Conservation (phyloP, 148 eudicot species). For the Chenopodium album region DNA sequence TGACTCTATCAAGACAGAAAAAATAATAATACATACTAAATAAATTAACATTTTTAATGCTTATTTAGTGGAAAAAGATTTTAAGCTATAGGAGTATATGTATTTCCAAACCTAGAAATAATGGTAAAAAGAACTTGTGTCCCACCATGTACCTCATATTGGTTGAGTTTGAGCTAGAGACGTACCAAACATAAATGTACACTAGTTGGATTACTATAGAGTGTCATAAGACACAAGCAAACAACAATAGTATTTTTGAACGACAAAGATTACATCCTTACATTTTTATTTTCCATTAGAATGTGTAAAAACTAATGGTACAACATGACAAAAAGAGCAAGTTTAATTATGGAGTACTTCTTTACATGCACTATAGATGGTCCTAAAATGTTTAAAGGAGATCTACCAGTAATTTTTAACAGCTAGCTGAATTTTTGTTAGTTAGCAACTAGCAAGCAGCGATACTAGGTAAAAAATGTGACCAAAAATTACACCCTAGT, state of each 20-base stretch:
- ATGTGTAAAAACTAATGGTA: no score
- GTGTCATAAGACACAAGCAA: not conserved
- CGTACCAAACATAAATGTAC: not conserved
- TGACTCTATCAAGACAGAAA: no score
- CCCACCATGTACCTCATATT: slow-evolving; percentile 5
- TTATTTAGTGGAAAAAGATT: no score
- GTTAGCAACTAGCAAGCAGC: no score
- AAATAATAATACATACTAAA: no score
- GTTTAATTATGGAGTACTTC: no score
- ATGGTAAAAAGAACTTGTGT: not conserved
- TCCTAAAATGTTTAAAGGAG: not conserved
- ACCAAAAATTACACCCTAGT: not conserved
- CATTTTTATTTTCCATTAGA: not conserved
- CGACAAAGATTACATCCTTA: not conserved
- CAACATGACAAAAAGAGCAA: not conserved
- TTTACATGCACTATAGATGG: not conserved
- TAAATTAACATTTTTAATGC: no score
- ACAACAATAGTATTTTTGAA: not conserved
- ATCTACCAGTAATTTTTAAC: no score
- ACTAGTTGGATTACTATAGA: not conserved
- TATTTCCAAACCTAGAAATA: not conserved
- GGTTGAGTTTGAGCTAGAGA: slow-evolving; percentile 10
- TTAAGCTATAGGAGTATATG: no score
- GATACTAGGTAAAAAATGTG: not conserved
- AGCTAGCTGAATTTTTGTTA: no score